Percentiles rank a stretch among this genome's conserved stretches.
phyloP scores from a whole-genome alignment of 441 rosid genomes.

The Corymbia calophylla region DNA sequence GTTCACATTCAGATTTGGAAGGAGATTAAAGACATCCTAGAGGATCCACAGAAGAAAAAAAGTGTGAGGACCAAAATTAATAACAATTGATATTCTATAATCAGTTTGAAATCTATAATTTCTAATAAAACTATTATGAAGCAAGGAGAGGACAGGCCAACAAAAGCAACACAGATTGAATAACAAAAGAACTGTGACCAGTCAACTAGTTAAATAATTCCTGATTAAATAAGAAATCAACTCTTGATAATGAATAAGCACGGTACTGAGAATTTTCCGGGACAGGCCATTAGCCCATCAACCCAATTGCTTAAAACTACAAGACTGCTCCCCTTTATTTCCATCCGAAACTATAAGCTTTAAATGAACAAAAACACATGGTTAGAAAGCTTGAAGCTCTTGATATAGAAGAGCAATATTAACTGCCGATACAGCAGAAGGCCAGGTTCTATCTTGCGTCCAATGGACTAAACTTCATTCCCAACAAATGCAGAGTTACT shows the following conservation, averaged over 20 bases:
- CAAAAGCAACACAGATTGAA: neutral
- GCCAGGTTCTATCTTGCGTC: neutral
- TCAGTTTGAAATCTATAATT: neutral
- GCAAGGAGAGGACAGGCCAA: neutral
- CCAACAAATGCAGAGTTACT: neutral
- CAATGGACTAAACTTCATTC: neutral
- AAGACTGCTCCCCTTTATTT: neutral
- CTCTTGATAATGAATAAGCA: neutral
- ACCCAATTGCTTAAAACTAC: neutral
- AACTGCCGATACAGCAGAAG: neutral
- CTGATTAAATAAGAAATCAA: neutral
- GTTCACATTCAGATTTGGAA: conserved; percentile 66
- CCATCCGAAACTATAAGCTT: neutral
- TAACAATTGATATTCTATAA: neutral
- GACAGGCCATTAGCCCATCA: neutral
- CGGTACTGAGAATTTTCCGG: neutral
- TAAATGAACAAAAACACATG: neutral
- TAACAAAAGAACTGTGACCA: neutral
- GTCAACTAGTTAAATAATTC: neutral
- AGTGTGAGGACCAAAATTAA: neutral
- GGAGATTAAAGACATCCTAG: conserved; percentile 77
- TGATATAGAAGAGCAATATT: neutral
- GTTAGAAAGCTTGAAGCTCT: neutral
- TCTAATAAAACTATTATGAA: neutral
- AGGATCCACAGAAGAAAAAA: neutral